phyloP scores from a whole-genome alignment of 78 protist genomes.

The Chrysochromulina tobinii region DNA sequence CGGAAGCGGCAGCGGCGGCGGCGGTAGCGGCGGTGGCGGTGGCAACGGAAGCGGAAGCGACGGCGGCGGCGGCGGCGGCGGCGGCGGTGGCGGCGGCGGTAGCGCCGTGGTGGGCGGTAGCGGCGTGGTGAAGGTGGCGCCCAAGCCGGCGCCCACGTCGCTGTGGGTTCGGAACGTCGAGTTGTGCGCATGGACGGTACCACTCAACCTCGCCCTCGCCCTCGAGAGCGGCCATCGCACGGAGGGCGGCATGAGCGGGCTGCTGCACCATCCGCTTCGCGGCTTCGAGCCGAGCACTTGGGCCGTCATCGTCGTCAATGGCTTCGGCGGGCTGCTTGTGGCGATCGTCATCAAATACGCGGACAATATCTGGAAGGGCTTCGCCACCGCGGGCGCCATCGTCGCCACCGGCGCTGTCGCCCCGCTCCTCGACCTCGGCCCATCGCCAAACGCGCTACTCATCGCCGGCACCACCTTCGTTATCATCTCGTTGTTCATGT shows the following conservation, averaged over 20 bases:
- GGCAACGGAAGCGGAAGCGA: background rate
- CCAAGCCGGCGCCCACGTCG: background rate
- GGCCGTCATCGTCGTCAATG: background rate
- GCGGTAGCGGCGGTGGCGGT: too few species aligned
- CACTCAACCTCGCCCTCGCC: background rate
- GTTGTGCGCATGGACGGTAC: background rate
- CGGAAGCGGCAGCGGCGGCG: too few species aligned
- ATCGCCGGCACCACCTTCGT: background rate
- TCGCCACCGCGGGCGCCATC: constrained; percentile 39
- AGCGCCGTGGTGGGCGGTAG: too few species aligned
- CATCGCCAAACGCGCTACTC: background rate
- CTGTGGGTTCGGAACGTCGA: background rate
- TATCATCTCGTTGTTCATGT: background rate
- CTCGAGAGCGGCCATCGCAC: background rate
- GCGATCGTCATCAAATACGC: constrained; percentile 35
- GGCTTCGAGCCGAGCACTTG: background rate
- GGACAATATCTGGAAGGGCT: constrained; percentile 41
- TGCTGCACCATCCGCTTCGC: background rate
- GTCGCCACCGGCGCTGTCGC: background rate
- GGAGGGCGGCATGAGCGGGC: background rate
- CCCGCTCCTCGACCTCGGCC: background rate
- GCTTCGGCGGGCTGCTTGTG: constrained; percentile 39
- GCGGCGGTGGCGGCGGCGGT: constrained; percentile 31
- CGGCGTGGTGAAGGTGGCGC: background rate
- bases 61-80: background rate